Base-by-base conservation (phyloP, 2,329 filamentous ascomycete genomes). In the Botryotinia calthae region DNA sequence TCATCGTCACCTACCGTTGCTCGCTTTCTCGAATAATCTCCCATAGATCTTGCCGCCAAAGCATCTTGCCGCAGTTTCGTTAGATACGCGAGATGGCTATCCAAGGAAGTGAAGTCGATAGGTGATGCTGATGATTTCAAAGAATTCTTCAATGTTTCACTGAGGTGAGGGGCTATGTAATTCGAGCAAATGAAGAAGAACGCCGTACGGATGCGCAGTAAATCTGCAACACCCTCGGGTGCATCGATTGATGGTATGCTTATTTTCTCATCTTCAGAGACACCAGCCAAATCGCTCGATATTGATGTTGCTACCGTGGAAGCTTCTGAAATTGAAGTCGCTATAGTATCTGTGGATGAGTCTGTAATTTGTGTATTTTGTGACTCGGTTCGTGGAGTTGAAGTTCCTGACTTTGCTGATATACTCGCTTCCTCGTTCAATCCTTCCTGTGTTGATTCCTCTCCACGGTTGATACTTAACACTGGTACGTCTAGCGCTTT, bases 401-500 rank as follows among this genome's bases (percentile, higher is more conserved):
- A 80, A 22, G 80, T 77, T 46, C 79, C 80, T 34, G 80, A 79
- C 54, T 72, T 75, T 69, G 48, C 56, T 56, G 70, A 63, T 40
- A 54, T 58, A 34, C 67, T 73, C n/a, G 76, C 72, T n/a, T 76
- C 76, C 46, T 81, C 77, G 22, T 81, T 74, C n/a, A 77, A 75
- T 34, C 77, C 68, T 73, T 80, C 77, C 74, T 72, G 77, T 76
- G 71, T 76, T 9, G 73, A 76, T 79, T 81, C 85, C 56, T 88
- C 84, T 72, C 90, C 87, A 63, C 89, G 86, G 78, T 87, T 90
- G 58, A 94, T 85, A 46, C 88, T 88, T 77, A 93, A 84, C 61
- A 97, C 84, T 0, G 96, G 95, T 7, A 90, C 87, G 77, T 96
- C 92, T 8, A 99, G 84, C 2, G 88, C 87, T 78, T 91, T 91